Evolutionary conservation across 2,329 filamentous ascomycete genomes (phyloP), one percentile per base, ranked within the genome.

Genomic region (Metarhizium sp.): DNA sequence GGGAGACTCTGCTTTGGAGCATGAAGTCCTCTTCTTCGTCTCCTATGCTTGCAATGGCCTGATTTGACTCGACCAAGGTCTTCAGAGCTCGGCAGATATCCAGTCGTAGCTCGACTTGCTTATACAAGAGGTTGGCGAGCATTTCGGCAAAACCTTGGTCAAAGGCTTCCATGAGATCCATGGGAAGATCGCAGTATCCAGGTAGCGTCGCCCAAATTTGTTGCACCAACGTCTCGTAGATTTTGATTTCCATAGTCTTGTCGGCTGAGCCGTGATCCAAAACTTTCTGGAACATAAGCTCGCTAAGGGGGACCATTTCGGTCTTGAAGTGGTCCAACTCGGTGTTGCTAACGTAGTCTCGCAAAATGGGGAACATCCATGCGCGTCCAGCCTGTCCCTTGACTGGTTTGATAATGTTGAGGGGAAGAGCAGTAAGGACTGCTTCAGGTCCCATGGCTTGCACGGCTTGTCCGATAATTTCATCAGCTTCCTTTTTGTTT

Each of bases 201-300:
- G 94, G 92, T 16, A 99, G 79, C 52, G 88, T 86, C 0, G 90
- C 90, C 94, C 94, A 99, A 46, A 92, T 92, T 67, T 99, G 94
- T 62, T 95, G 88, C 8, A 99, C 90, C 4, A 99, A 77, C 0
- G 94, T 97, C 73, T 99, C 92, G 68, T 94, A 99, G 57, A 99
- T 95, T 77, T 99, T 99, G 67, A 94, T 82, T 69, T 97, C 91
- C 80, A 96, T 92, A 0, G 90, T 94, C 78, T 96, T 96, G 66
- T 92, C 88, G 14, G 83, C 84, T 25, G 82, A 76, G 14, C 88
- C 89, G 63, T 95, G 88, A 59, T 95, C 87, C 50, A 96, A 75
- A 5, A 97, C 88, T 61, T 82, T 85, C 68, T 97, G 90, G 69
- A 92, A 96, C 78, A 99, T 88, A 51, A 81, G 74, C 68, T 96